phyloP scores from a whole-genome alignment of 2,329 filamentous ascomycete species.

The Aspergillus pseudonomiae region DNA sequence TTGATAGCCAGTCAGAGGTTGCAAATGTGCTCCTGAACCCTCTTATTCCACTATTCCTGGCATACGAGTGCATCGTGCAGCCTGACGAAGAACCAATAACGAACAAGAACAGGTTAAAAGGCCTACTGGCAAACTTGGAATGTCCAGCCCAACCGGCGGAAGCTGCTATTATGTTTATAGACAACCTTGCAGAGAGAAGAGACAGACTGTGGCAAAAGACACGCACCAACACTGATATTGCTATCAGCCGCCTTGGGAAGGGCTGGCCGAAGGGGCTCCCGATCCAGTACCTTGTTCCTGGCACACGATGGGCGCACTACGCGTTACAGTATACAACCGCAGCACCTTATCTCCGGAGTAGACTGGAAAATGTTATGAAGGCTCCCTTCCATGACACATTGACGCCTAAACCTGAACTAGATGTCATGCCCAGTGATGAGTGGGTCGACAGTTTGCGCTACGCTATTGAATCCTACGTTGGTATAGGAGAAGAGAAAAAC shows the following conservation, averaged over 20 bases:
- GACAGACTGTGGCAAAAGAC: background rate
- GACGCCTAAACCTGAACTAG: background rate
- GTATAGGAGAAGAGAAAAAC: background rate
- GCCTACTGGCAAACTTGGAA: too few species aligned
- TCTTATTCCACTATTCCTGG: too few species aligned
- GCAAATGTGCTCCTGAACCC: too few species aligned
- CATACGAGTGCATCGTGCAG: too few species aligned
- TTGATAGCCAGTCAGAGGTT: too few species aligned
- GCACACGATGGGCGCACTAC: background rate
- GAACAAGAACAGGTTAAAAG: too few species aligned
- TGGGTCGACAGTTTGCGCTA: slow-evolving; percentile 1
- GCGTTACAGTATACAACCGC: background rate
- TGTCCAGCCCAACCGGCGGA: too few species aligned
- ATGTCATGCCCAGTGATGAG: background rate
- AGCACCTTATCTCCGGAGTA: background rate
- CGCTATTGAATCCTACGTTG: background rate
- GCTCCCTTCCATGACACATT: background rate
- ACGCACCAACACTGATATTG: background rate
- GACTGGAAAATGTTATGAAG: background rate
- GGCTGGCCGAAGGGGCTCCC: background rate
- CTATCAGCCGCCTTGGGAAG: background rate
- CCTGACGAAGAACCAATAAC: too few species aligned
- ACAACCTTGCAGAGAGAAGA: background rate
- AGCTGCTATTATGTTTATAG: background rate
- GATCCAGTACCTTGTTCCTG: slow-evolving; percentile 3